Base-by-base conservation (phyloP, 768 basidiomycete genomes). In the Rhizopogon sp. region DNA sequence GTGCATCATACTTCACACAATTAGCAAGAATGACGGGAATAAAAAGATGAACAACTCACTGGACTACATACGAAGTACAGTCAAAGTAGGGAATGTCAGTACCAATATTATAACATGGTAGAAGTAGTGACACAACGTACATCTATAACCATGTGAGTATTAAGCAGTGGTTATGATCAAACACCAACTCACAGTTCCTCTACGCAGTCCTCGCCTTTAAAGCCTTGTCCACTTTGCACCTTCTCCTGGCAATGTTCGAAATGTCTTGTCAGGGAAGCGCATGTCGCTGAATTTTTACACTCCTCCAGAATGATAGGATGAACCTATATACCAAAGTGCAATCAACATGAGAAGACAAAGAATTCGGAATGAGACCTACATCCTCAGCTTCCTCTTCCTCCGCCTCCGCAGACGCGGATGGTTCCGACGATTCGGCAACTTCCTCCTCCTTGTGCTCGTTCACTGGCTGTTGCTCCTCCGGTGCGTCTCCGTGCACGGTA, bases 211-310 rank as follows among this genome's bases (percentile, higher is more conserved):
- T 96, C 94, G 59, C 84, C 84, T 68, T 90, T 86, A 81, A 80
- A 92, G 39, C 92, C 93, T 64, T 93, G 66, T 28, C 93, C 94
- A 31, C 76, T 78, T 56, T 83, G 72, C 45, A 97, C 85, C 74
- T 92, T 94, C 71, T 94, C 89, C 67, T 90, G 81, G 71, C 94
- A 96, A 66, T 94, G 90, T 56, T 87, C 80, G 70, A 95, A 96
- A 74, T 96, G 94, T 65, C 88, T 83, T 39, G 85, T 76, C 54
- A 85, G 69, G 39, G 82, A 71, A 39, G 79, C 81, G 61, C 93
- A 95, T 60, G 85, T 82, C 3, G 79, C 62, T 33, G 82, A 73
- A 58, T 79, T 69, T 64, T 87, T 78, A 72, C 90, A 93, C 62
- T 90, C 87, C 43, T 91, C 90, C 53, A 86, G 80, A 56, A 96